A percentile compares a stretch with the other conserved stretches of the same genome.
Conservation (phyloP, 2,329 filamentous ascomycete genomes). For the Fusarium piperis region DNA sequence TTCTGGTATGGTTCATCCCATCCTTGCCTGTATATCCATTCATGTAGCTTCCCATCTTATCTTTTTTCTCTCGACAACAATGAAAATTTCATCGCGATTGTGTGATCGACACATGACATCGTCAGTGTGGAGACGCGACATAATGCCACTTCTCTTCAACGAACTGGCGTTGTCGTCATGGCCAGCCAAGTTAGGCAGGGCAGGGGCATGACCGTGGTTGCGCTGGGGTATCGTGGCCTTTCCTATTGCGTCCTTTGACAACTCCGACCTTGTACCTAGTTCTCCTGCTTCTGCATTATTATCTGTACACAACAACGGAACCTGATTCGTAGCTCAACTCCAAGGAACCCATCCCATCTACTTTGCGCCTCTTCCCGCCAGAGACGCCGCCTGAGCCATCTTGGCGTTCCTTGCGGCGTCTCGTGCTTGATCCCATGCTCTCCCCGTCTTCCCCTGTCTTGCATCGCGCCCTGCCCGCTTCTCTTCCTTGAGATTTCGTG, state of each 20-base stretch:
- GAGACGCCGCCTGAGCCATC: conserved; percentile 61
- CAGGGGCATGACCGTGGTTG: conserved; percentile 23
- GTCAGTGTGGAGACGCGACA: conserved; percentile 31
- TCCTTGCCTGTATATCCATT: background rate
- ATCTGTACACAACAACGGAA: conserved; percentile 4
- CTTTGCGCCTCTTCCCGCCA: conserved; percentile 66
- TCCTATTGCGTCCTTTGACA: conserved; percentile 13
- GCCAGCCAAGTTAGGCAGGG: conserved; percentile 15
- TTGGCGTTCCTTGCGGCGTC: conserved; percentile 65
- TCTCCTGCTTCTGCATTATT: background rate
- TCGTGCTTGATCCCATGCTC: conserved; percentile 63
- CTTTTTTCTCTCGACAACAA: background rate
- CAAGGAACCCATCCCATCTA: conserved; percentile 39
- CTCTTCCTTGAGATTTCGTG: conserved; percentile 74
- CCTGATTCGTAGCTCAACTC: background rate
- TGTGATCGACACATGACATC: conserved; percentile 17
- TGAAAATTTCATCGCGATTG: conserved; percentile 19
- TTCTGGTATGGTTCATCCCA: background rate
- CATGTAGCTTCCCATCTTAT: background rate
- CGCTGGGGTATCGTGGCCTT: conserved; percentile 35
- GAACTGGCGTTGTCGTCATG: conserved; percentile 24
- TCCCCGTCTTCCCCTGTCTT: conserved; percentile 61
- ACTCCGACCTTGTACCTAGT: background rate
- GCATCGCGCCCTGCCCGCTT: conserved; percentile 68
- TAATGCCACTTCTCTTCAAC: conserved; percentile 25